phyloP scores from a whole-genome alignment of 768 basidiomycete genomes.

The Auriscalpium vulgare region DNA sequence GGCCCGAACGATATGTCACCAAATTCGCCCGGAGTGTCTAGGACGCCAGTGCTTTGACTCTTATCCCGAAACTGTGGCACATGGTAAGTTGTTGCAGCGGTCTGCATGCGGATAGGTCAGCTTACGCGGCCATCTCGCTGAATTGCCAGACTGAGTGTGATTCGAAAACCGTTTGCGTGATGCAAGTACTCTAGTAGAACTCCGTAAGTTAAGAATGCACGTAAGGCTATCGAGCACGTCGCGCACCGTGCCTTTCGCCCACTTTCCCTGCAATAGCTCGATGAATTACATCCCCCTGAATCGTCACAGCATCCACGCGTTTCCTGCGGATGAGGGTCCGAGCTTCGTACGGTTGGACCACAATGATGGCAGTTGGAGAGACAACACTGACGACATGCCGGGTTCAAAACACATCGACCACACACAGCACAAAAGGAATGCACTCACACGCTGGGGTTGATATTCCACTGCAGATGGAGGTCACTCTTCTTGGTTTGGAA shows the following conservation, averaged over 20 bases:
- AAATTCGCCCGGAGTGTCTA: not conserved
- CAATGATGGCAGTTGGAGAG: slow-evolving; percentile 1
- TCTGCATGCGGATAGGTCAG: not conserved
- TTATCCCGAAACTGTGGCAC: not conserved
- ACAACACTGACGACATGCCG: not conserved
- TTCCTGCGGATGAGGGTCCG: slow-evolving; percentile 1
- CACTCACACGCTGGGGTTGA: not conserved
- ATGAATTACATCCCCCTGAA: slow-evolving; percentile 1
- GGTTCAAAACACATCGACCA: not conserved
- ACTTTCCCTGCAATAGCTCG: not conserved
- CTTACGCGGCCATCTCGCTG: not conserved
- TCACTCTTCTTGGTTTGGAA: not conserved
- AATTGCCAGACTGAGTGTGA: not conserved
- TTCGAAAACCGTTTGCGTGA: not conserved
- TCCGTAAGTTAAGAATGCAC: not conserved
- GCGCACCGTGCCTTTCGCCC: slow-evolving; percentile 4
- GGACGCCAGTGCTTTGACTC: not conserved
- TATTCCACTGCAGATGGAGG: not conserved
- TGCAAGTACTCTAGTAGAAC: not conserved
- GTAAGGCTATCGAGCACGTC: not conserved
- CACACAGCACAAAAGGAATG: not conserved
- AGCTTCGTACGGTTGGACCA: slow-evolving; percentile 4
- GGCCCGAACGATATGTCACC: not conserved
- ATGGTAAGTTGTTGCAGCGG: not conserved
- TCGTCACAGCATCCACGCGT: not conserved